Base-by-base conservation (phyloP, 331 rosid genomes). In the Acacia pycnantha region DNA sequence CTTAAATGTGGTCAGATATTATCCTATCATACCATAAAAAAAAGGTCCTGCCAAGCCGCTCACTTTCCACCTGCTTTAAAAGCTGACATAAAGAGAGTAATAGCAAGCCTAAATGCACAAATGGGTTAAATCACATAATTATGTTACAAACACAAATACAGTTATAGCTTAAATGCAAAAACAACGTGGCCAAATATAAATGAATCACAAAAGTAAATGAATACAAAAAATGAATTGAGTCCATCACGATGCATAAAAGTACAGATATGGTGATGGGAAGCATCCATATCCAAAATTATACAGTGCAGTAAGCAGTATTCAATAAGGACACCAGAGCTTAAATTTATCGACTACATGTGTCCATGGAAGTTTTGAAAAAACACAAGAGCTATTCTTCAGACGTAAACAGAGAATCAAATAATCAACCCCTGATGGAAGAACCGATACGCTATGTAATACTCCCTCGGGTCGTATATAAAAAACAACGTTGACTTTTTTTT, bases 1-100 rank as follows among this genome's bases (percentile, higher is more conserved):
- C 92, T 90, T 86, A 90, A 77, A 84, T 87, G 85, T 86, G 89
- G 87, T 84, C 90, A 85, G 86, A 89, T 90, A 82, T 87, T 83
- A 86, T 93, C 98, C 98, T 90, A 88, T 71, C 98, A 89, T 96
- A 96, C 97, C 97, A 96, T 96, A 37, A 96, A 81, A 71, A 92
- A 81, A 87, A 86, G 12, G 96, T 84, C 90, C 88, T 82, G 89
- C 98, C 97, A 88, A 70, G 98, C 98, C 85, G 99, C 97, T 91
- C 92, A 90, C 91, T 85, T 88, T 90, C 97, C 93, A 89, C 94
- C 96, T 91, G 90, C 98, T 74, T 89, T 92, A 86, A 83, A 79
- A 74, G 97, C 97, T 90, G 95, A 89, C 90, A 92, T 90, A 86
- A 85, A 88, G 81, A 91, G 88, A 89, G 86, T 89, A 91, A 89